phyloP scores from a whole-genome alignment of 495 filamentous ascomycete genomes.

The Cetradonia linearis region DNA sequence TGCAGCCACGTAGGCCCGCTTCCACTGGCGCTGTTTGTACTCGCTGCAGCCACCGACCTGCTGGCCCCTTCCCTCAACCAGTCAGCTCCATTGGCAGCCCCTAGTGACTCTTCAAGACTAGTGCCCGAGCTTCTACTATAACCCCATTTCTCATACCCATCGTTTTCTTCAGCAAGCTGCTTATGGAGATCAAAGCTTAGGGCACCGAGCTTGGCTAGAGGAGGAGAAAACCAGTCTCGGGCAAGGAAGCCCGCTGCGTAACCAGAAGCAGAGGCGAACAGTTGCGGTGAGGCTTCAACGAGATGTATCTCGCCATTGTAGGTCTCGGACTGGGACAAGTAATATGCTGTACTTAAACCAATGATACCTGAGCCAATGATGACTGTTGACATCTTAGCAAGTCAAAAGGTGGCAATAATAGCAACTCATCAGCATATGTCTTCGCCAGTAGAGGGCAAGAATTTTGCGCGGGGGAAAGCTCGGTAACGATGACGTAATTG shows the following conservation, averaged over 20 bases:
- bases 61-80: slow-evolving; percentile 56
- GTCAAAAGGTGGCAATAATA: neutral
- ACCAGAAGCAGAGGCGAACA: slow-evolving; percentile 66
- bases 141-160: slow-evolving; percentile 56
- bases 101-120: slow-evolving; percentile 35
- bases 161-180: slow-evolving; percentile 48
- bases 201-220: slow-evolving; percentile 46
- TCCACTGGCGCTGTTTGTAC: slow-evolving; percentile 17
- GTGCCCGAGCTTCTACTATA: slow-evolving; percentile 54
- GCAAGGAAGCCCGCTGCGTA: slow-evolving; percentile 67
- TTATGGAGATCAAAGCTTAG: slow-evolving; percentile 63
- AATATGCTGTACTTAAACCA: slow-evolving; percentile 67
- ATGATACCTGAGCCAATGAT: slow-evolving; percentile 76
- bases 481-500: slow-evolving; percentile 1
- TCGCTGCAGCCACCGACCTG: slow-evolving; percentile 47
- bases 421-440: neutral
- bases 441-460: neutral
- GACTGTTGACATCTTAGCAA: slow-evolving; percentile 43
- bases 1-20: slow-evolving; percentile 49
- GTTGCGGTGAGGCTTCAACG: slow-evolving; percentile 50
- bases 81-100: slow-evolving; percentile 40
- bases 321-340: slow-evolving; percentile 48
- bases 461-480: neutral
- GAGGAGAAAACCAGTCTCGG: slow-evolving; percentile 55
- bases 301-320: slow-evolving; percentile 52